phyloP scores from a whole-genome alignment of 2,329 filamentous ascomycete genomes.

The Erysiphe pisi region DNA sequence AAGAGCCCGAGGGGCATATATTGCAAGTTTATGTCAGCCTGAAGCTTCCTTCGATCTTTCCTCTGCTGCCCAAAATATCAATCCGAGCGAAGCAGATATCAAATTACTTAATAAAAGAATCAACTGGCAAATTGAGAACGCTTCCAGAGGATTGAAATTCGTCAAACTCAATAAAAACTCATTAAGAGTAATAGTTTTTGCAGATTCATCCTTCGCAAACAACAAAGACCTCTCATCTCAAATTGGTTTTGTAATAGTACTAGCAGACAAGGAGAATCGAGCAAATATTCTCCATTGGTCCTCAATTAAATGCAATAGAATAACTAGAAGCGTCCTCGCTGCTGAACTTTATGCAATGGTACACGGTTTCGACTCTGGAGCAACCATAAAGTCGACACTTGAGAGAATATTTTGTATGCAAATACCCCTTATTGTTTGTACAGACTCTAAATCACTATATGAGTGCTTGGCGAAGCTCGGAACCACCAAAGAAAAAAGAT shows the following conservation, averaged over 20 bases:
- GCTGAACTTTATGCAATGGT: neutral
- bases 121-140: constrained; percentile 19
- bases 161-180: constrained; percentile 1
- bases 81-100: constrained; percentile 19
- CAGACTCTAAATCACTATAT: no score
- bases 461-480: no score
- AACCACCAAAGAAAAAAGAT: no score
- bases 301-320: neutral
- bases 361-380: neutral
- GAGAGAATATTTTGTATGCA: no score
- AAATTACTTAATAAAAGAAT: constrained; percentile 27
- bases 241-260: constrained; percentile 25
- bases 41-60: neutral
- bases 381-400: neutral
- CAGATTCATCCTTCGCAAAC: constrained; percentile 21
- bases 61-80: constrained; percentile 2
- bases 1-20: constrained; percentile 18
- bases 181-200: constrained; percentile 18
- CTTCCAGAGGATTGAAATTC: constrained; percentile 15
- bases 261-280: neutral
- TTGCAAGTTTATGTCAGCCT: constrained; percentile 2
- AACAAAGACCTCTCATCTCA: constrained; percentile 25
- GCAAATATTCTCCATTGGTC: constrained; percentile 27
- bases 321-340: neutral
- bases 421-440: no score